Evolutionary conservation across 2,329 filamentous ascomycete genomes (phyloP).

Genomic region (Beauveria scarabaeidicola): DNA sequence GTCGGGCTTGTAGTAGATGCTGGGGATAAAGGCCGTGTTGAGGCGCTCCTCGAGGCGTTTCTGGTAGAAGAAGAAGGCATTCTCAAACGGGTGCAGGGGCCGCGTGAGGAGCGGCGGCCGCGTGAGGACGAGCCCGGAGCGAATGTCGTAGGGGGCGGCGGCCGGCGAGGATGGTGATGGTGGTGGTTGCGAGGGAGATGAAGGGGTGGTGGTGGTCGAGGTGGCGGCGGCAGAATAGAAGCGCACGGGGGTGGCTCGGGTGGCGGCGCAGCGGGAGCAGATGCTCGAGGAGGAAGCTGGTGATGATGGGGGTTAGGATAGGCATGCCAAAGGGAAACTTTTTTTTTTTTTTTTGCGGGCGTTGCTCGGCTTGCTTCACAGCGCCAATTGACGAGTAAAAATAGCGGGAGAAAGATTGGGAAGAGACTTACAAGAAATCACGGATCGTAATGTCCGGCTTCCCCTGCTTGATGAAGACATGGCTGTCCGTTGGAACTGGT

Average conservation of each 20-base stretch:
- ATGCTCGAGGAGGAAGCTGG: conserved; percentile 22
- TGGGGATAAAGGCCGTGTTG: conserved; percentile 74
- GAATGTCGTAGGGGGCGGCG: conserved; percentile 37
- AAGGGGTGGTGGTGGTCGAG: conserved; percentile 8
- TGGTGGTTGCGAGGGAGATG: conserved; percentile 9
- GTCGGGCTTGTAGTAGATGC: conserved; percentile 91
- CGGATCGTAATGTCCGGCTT: conserved; percentile 36
- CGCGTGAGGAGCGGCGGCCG: conserved; percentile 82
- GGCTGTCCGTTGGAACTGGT: neutral
- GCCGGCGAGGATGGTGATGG: neutral
- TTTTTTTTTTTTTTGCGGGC: neutral
- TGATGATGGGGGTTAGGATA: neutral
- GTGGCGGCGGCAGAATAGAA: conserved; percentile 28
- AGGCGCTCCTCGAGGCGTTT: conserved; percentile 92
- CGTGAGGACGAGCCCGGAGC: conserved; percentile 70
- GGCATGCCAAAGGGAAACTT: neutral
- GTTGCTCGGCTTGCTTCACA: neutral
- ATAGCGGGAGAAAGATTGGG: neutral
- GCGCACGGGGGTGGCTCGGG: conserved; percentile 20
- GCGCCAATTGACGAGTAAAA: conserved; percentile 3
- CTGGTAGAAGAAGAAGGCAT: conserved; percentile 93
- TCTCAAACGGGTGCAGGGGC: conserved; percentile 78
- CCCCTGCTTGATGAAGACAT: conserved; percentile 12
- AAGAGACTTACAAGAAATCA: conserved; percentile 40
- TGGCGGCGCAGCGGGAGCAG: conserved; percentile 31